Evolutionary conservation across 2,329 filamentous ascomycete species (phyloP), one percentile per base, ranked within the genome.

Genomic region (Eurotiales sp.): DNA sequence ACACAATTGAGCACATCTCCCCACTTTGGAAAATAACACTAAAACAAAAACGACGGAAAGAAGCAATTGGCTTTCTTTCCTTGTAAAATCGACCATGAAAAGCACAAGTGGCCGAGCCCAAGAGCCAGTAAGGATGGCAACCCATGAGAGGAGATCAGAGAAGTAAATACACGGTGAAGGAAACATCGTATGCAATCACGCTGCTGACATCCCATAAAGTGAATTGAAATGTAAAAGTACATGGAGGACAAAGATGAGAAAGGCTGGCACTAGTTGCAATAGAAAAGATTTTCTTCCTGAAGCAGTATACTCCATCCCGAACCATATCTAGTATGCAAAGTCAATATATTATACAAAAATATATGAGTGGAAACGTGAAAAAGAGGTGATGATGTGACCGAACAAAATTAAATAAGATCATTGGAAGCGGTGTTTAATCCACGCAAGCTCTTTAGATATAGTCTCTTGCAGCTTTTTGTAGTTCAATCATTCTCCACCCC

Each of bases 401-500:
- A 22, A 12, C 21, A 25, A 19, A 12, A 25, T 30, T 11, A 17
- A 37, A 17, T 10, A 37, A 19, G 21, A 10, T 37, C 34, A 8
- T 10, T 21, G 34, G 8, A 37, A 17, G 12, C n/a, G 7, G 34
- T 19, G 15, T 30, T 14, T 22, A 52, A 30, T 32, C 36, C 6
- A n/a, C 25, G 17, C n/a, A 15, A n/a, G 36, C 29, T 36, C 6
- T 55, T 83, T 76, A 88, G 58, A 86, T 84, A 63, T 87, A 97
- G 74, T 99, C 93, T 64, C 93, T 84, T 51, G 88, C 92, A 70
- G 90, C 95, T 85, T 99, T 99, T 73, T 99, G 93, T 77, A 99
- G 84, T 76, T 99, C 93, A 66, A 99, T 97, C 70, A 99, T 77
- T 64, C 92, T 86, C 93, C 93, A 99, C 27, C 93, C 93, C 65